phyloP scores from a whole-genome alignment of 2,329 filamentous ascomycete species.

The Zasmidium cellare region DNA sequence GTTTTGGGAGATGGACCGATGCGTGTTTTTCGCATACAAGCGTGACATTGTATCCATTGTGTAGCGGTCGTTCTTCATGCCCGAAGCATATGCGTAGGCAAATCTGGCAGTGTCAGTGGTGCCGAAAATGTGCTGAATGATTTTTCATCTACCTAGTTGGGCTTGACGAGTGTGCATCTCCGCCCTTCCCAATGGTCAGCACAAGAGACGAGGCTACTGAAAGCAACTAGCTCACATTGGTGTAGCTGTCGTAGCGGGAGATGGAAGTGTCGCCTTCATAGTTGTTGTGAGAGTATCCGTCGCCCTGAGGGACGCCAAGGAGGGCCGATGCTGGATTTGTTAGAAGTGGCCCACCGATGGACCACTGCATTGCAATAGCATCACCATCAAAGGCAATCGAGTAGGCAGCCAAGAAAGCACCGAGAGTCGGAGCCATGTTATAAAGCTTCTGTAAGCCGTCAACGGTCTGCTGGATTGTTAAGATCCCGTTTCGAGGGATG shows the following conservation, averaged over 20 bases:
- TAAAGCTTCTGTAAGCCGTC: conserved; percentile 19
- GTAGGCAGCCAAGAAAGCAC: conserved; percentile 31
- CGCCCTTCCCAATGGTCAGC: not conserved
- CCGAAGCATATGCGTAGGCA: conserved; percentile 17
- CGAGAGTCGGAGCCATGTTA: conserved; percentile 12
- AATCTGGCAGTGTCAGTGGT: conserved; percentile 11
- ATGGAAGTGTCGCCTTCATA: conserved; percentile 36
- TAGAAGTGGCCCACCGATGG: conserved; percentile 28
- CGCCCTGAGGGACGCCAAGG: conserved; percentile 20
- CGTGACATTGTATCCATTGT: conserved; percentile 20
- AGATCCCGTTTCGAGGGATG: conserved; percentile 16
- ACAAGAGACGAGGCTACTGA: conserved; percentile 12
- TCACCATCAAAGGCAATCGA: conserved; percentile 25
- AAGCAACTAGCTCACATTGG: conserved; percentile 19
- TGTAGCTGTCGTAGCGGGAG: conserved; percentile 32
- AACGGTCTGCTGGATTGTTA: conserved; percentile 28
- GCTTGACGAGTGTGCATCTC: not conserved
- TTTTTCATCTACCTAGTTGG: not conserved
- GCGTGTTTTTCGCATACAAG: conserved; percentile 14
- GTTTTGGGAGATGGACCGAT: not conserved
- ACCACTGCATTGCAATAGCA: conserved; percentile 21
- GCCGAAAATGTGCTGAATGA: conserved; percentile 2
- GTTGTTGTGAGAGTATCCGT: conserved; percentile 33
- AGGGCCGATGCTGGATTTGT: conserved; percentile 9
- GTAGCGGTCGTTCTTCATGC: conserved; percentile 13